These are phyloP conservation scores for Coelastrella sp. DNA, from an alignment of 139 green algal species.

Conservation along the genomic window DNA sequence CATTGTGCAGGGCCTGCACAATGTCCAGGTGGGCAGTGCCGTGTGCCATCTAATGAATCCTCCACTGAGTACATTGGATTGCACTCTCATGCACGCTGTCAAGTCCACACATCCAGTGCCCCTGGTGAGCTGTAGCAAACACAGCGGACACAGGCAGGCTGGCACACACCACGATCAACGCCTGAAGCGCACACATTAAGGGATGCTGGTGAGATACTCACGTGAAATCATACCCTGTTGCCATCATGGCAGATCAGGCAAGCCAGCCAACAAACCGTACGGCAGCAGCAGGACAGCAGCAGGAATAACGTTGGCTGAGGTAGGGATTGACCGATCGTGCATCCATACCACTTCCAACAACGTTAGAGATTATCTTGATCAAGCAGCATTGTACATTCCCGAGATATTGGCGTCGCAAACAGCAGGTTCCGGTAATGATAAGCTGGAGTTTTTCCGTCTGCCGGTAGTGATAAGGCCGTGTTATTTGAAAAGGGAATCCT, in stretches of 20 bases:
- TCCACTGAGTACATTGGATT: too few species aligned
- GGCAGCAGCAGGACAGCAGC: not conserved
- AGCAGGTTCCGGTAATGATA: too few species aligned
- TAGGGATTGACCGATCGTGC: not conserved
- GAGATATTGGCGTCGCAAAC: too few species aligned
- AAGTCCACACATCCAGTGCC: too few species aligned
- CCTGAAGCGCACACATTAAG: not conserved
- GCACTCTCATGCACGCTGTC: too few species aligned
- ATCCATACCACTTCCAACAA: too few species aligned
- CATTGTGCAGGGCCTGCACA: not conserved
- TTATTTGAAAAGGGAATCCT: not conserved
- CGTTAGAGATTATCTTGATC: too few species aligned
- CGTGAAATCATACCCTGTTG: slow-evolving; percentile 40
- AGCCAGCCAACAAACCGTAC: not conserved
- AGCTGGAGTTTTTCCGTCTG: not conserved
- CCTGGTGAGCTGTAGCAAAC: not conserved
- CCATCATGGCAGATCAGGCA: not conserved
- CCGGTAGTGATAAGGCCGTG: not conserved
- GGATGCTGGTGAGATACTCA: not conserved
- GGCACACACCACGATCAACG: not conserved
- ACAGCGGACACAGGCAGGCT: not conserved
- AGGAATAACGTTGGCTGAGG: not conserved
- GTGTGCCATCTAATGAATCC: too few species aligned
- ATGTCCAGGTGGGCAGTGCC: too few species aligned
- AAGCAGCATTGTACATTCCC: too few species aligned